These are phyloP conservation scores for Athelia psychrophila DNA, from an alignment of 1,284 basidiomycete genomes.

Conservation along the genomic window DNA sequence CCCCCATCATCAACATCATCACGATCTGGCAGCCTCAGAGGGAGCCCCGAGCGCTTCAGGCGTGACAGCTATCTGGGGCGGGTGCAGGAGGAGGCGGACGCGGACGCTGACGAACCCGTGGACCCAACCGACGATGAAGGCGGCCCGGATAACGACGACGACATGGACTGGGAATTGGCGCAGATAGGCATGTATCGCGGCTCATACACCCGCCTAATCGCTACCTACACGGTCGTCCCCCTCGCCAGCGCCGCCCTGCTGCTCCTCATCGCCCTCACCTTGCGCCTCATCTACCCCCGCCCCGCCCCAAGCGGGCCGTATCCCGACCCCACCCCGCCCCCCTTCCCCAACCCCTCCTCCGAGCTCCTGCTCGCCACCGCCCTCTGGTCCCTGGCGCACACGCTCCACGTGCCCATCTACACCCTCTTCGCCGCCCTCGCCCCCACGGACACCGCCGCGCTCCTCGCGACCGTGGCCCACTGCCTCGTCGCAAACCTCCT, in stretches of 20 bases:
- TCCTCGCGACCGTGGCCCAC: slow-evolving; percentile 48
- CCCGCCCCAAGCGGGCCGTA: too few relatives aligned
- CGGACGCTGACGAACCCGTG: too few relatives aligned
- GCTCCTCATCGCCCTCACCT: slow-evolving; percentile 45
- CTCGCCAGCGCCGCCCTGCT: slow-evolving; percentile 46
- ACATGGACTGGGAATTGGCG: slow-evolving; percentile 53
- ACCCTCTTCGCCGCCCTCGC: slow-evolving; percentile 25
- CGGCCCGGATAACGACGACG: slow-evolving; percentile 31
- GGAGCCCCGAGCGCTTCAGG: neutral
- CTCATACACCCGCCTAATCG: slow-evolving; percentile 52
- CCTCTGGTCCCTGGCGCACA: slow-evolving; percentile 58
- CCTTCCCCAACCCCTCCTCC: slow-evolving; percentile 54
- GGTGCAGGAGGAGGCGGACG: slow-evolving; percentile 47
- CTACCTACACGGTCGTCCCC: slow-evolving; percentile 56
- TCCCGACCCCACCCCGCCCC: slow-evolving; percentile 29
- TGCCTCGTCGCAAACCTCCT: slow-evolving; percentile 49
- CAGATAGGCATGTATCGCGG: slow-evolving; percentile 60
- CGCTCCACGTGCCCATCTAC: slow-evolving; percentile 52
- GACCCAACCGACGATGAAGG: slow-evolving; percentile 24
- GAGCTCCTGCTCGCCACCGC: slow-evolving; percentile 57
- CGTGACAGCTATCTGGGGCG: slow-evolving; percentile 20
- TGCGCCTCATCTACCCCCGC: slow-evolving; percentile 42
- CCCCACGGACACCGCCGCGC: slow-evolving; percentile 30
- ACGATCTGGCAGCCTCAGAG: neutral
- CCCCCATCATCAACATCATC: too few relatives aligned